These are phyloP conservation scores for Ettlia oleoabundans DNA, from an alignment of 139 green algal species.

Conservation along the genomic window DNA sequence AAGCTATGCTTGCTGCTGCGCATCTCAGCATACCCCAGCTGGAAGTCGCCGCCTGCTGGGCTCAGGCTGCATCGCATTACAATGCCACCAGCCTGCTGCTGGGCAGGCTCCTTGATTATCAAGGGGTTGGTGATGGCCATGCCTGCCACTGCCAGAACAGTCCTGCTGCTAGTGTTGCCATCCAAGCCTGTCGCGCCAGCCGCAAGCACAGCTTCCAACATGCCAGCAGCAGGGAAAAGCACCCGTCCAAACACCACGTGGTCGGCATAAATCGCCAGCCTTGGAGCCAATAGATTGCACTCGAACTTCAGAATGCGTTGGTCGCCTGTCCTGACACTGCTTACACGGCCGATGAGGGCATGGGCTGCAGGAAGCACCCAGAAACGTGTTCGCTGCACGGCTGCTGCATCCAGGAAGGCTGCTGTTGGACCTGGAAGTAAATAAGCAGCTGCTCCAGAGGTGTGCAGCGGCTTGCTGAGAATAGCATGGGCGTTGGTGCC, in stretches of 20 bases:
- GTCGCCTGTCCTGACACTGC: not conserved
- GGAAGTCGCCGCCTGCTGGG: constrained; percentile 12
- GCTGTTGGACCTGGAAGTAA: not conserved
- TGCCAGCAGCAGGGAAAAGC: constrained; percentile 74
- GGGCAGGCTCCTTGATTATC: constrained; percentile 7
- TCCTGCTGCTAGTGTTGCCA: not conserved
- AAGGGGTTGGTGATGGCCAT: constrained; percentile 42
- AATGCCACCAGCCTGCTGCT: not conserved
- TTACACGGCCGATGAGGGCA: constrained; percentile 6
- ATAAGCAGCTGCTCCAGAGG: not conserved
- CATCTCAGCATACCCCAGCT: not conserved
- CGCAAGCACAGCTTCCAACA: constrained; percentile 71
- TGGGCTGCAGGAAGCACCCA: constrained; percentile 48
- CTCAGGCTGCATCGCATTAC: constrained; percentile 29
- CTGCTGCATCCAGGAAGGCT: not conserved
- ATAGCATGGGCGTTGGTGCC: constrained; percentile 69
- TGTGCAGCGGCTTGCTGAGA: constrained; percentile 1
- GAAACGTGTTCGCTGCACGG: not conserved
- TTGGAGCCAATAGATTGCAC: constrained; percentile 37
- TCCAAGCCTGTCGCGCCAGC: constrained; percentile 26
- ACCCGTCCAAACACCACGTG: constrained; percentile 68
- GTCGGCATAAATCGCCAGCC: constrained; percentile 65
- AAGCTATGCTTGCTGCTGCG: constrained; percentile 4
- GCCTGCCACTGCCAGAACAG: not conserved
- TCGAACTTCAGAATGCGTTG: constrained; percentile 36